Base-by-base conservation (phyloP, 768 basidiomycete species). In the Boletales sp. region DNA sequence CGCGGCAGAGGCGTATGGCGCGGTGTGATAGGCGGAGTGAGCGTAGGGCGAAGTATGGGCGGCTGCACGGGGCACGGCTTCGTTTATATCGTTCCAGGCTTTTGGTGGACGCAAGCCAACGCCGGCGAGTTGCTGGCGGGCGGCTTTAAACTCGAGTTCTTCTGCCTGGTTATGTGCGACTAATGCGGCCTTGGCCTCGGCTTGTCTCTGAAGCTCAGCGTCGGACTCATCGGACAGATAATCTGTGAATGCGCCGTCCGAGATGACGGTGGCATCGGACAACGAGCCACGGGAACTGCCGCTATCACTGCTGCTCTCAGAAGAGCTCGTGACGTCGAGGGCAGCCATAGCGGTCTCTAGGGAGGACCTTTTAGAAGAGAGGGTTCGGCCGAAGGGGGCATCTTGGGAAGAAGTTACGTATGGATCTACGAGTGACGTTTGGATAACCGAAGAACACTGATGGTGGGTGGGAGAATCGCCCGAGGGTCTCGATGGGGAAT, bases 141-240 rank as follows among this genome's bases (percentile, higher is more conserved):
- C 89, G 34, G 84, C 83, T 64, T 80, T 85, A 71, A 91, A 91
- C 62, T 91, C 89, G 54, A 78, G 72, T 63, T 91, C 89, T 65
- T 91, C 89, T 40, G 82, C 79, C 58, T 86, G 83, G 53, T 79
- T 87, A 70, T 90, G 86, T n/a, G 87, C 89, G 14, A 87, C 69
- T 38, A 87, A 65, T 6, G 84, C 87, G 5, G 90, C 90, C 54
- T 80, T 82, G 18, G 81, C 82, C 61, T 92, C 90, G 5, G 90
- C 90, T 67, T 92, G 89, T 51, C 87, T 76, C 68, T 93, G 90
- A 48, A 93, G 68, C 64, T 93, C 90, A 25, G 83, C 88, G 61
- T 93, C 90, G n/a, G 89, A 91, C 69, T 93, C 90, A 62, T 91
- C 90, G n/a, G 89, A 91, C 30, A 91, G 70, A 65, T 93, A 93